Conservation (phyloP, 805 yeast species). For the Zygosaccharomyces lentus region DNA sequence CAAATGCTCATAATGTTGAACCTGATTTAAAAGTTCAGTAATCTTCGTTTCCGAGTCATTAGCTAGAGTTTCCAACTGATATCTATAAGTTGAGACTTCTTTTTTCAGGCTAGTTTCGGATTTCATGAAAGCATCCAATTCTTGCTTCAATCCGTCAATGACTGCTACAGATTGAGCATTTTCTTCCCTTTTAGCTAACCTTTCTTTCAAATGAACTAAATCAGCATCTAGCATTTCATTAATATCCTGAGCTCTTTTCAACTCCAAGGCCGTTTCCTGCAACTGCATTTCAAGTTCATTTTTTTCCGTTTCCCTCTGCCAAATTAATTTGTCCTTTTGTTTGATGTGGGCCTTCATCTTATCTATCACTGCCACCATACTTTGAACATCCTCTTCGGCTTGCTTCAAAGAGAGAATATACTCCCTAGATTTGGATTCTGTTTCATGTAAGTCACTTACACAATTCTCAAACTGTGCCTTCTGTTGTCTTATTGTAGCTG, state of each 20-base stretch:
- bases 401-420: constrained; percentile 43
- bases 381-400: constrained; percentile 50
- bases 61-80: constrained; percentile 54
- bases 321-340: constrained; percentile 50
- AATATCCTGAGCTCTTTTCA: constrained; percentile 46
- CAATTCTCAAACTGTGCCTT: constrained; percentile 71
- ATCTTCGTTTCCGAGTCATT: constrained; percentile 38
- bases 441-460: constrained; percentile 65
- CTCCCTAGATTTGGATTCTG: constrained; percentile 65
- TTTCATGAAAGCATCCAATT: constrained; percentile 51
- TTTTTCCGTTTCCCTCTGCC: constrained; percentile 49
- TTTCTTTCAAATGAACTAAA: constrained; percentile 46
- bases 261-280: constrained; percentile 52
- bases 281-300: constrained; percentile 51
- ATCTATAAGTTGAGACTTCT: constrained; percentile 55
- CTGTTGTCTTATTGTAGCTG: constrained; percentile 54
- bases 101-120: constrained; percentile 64
- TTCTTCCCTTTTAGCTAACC: constrained; percentile 39
- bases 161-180: constrained; percentile 48
- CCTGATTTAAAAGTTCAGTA: constrained; percentile 40
- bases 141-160: constrained; percentile 49
- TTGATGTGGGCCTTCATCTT: constrained; percentile 49
- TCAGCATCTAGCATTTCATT: constrained; percentile 54
- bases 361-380: constrained; percentile 50
- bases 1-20: constrained; percentile 39